Conservation (phyloP, 2,329 filamentous ascomycete species). For the Penicillium glabrum region DNA sequence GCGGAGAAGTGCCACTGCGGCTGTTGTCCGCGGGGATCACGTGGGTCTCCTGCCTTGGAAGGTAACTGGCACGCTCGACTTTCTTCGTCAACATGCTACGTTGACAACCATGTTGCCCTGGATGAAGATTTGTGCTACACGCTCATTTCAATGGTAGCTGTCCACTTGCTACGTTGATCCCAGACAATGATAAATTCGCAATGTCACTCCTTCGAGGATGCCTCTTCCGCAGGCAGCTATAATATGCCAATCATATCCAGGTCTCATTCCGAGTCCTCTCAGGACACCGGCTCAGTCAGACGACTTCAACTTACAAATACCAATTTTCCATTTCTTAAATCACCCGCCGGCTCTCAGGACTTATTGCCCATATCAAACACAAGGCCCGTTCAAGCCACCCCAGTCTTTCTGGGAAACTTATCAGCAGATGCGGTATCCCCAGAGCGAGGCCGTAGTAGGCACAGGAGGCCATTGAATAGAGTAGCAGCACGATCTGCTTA, state of each 20-base stretch:
- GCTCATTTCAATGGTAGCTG: constrained; percentile 15
- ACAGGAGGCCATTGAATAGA: constrained; percentile 15
- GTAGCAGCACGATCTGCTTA: constrained; percentile 10
- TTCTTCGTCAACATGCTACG: not conserved
- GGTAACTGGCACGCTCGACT: not conserved
- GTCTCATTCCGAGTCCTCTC: constrained; percentile 12
- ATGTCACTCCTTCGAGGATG: constrained; percentile 28
- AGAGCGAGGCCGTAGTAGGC: constrained; percentile 14
- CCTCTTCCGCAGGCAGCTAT: constrained; percentile 13
- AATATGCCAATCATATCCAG: constrained; percentile 9
- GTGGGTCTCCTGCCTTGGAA: constrained; percentile 1
- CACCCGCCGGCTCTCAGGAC: constrained; percentile 8
- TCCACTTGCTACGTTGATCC: constrained; percentile 1
- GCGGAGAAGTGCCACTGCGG: not conserved
- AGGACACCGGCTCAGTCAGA: constrained; percentile 1
- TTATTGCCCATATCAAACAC: constrained; percentile 3
- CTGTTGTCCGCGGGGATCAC: constrained; percentile 4
- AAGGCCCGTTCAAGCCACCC: not conserved
- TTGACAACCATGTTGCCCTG: constrained; percentile 3
- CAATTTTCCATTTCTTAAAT: constrained; percentile 15
- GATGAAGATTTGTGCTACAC: constrained; percentile 7
- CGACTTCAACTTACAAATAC: constrained; percentile 18
- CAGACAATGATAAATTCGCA: constrained; percentile 24
- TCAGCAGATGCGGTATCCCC: not conserved
- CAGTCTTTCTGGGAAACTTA: constrained; percentile 14